phyloP scores from a whole-genome alignment of 2,329 filamentous ascomycete genomes.

The Aspergillus clavatus region DNA sequence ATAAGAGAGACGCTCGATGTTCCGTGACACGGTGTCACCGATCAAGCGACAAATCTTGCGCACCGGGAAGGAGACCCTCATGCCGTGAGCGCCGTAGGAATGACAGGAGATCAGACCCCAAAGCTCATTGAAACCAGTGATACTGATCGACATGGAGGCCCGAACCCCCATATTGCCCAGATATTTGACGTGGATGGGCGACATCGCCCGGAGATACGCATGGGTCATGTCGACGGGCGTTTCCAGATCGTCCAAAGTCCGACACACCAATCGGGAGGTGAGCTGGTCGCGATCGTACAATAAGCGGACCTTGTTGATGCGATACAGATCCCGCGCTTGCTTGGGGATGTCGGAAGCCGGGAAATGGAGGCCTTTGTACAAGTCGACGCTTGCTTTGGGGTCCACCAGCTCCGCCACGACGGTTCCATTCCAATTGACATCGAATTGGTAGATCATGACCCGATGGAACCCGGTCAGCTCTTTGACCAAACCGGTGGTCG shows the following conservation, averaged over 20 bases:
- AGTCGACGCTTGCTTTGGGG: constrained; percentile 69
- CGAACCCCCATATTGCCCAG: constrained; percentile 82
- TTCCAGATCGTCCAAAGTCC: constrained; percentile 60
- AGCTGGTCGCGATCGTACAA: constrained; percentile 79
- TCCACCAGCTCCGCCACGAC: constrained; percentile 86
- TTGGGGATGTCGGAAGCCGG: constrained; percentile 80
- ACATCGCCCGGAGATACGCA: constrained; percentile 71
- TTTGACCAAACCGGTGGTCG: constrained; percentile 79
- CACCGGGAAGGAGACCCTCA: constrained; percentile 89
- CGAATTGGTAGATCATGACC: constrained; percentile 91
- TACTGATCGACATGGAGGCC: constrained; percentile 92
- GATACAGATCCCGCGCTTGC: constrained; percentile 86
- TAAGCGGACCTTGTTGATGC: constrained; percentile 80
- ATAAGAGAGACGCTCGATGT: constrained; percentile 83
- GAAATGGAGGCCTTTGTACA: constrained; percentile 85
- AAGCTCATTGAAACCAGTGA: constrained; percentile 77
- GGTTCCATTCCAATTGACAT: constrained; percentile 73
- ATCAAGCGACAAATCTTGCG: constrained; percentile 87
- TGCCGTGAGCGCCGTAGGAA: constrained; percentile 72
- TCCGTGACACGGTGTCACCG: constrained; percentile 78
- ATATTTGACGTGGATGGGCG: constrained; percentile 87
- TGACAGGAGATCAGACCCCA: constrained; percentile 90
- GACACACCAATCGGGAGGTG: constrained; percentile 76
- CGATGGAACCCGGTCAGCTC: constrained; percentile 87
- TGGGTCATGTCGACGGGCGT: constrained; percentile 76